phyloP scores from a whole-genome alignment of 2,329 filamentous ascomycete species.

The Neopestalotiopsis sp. region DNA sequence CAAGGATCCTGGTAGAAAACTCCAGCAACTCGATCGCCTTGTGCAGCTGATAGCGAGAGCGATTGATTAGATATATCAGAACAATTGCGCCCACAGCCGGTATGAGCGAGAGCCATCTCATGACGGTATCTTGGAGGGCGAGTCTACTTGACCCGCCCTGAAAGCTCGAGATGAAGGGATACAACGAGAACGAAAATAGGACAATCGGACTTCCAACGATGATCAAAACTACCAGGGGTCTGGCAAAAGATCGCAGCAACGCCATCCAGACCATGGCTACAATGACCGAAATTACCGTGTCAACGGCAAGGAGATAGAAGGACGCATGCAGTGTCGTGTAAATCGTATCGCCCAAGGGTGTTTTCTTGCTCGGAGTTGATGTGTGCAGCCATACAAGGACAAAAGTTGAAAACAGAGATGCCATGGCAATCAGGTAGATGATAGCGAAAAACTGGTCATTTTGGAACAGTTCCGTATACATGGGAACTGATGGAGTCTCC shows the following conservation, averaged over 20 bases:
- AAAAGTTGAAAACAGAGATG: slow-evolving; percentile 85
- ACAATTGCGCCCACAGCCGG: slow-evolving; percentile 75
- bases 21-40: slow-evolving; percentile 89
- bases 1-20: slow-evolving; percentile 87
- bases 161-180: slow-evolving; percentile 89
- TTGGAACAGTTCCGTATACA: slow-evolving; percentile 72
- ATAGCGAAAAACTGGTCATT: slow-evolving; percentile 94
- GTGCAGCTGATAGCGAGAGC: slow-evolving; percentile 78
- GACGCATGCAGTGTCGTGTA: slow-evolving; percentile 88
- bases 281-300: slow-evolving; percentile 87
- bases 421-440: slow-evolving; percentile 84
- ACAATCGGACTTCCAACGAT: slow-evolving; percentile 85
- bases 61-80: slow-evolving; percentile 85
- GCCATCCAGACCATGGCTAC: slow-evolving; percentile 92
- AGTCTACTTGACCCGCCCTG: slow-evolving; percentile 75
- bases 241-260: slow-evolving; percentile 84
- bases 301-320: slow-evolving; percentile 86
- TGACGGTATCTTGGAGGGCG: slow-evolving; percentile 78
- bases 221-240: slow-evolving; percentile 80
- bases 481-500: slow-evolving; percentile 58
- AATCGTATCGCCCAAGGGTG: slow-evolving; percentile 87
- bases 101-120: slow-evolving; percentile 85
- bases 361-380: slow-evolving; percentile 69
- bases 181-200: slow-evolving; percentile 87
- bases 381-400: slow-evolving; percentile 92